Evolutionary conservation across 1,139 yeast genomes (phyloP).

Genomic region (Meyerozyma athensensis): DNA sequence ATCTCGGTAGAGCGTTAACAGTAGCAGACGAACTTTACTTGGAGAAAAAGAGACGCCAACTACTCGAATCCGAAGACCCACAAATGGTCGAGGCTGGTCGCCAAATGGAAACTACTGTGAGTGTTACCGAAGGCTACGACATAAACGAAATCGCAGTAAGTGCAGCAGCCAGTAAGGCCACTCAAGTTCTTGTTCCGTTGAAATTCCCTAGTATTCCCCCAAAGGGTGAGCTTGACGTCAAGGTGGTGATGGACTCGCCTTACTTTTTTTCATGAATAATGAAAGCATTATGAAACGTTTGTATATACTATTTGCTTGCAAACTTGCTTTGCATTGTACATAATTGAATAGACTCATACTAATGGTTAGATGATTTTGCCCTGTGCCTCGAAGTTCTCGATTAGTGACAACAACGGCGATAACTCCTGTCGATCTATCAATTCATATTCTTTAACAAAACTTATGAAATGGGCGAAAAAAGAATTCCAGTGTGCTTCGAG

Average conservation of each 20-base stretch:
- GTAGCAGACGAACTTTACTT: slow-evolving; percentile 69
- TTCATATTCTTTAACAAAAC: slow-evolving; percentile 79
- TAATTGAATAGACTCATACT: neutral
- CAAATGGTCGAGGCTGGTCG: slow-evolving; percentile 47
- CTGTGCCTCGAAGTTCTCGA: slow-evolving; percentile 76
- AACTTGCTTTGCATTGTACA: neutral
- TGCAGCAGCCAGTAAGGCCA: slow-evolving; percentile 22
- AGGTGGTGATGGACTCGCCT: slow-evolving; percentile 61
- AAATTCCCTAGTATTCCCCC: slow-evolving; percentile 70
- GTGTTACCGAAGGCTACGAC: slow-evolving; percentile 48
- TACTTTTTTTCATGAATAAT: slow-evolving; percentile 63
- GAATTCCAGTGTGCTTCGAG: slow-evolving; percentile 98
- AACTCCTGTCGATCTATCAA: slow-evolving; percentile 75
- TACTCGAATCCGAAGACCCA: slow-evolving; percentile 52
- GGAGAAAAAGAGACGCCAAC: slow-evolving; percentile 59
- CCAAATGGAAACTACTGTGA: slow-evolving; percentile 68
- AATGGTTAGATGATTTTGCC: slow-evolving; percentile 59
- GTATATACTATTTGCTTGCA: neutral
- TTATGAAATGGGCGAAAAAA: slow-evolving; percentile 90
- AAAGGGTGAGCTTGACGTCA: slow-evolving; percentile 82
- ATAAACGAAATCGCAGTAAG: slow-evolving; percentile 22
- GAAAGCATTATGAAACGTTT: slow-evolving; percentile 7
- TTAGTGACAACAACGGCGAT: slow-evolving; percentile 71
- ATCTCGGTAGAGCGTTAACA: slow-evolving; percentile 55
- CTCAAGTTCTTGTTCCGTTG: slow-evolving; percentile 54